Evolutionary conservation across 129 eudicot species (phyloP).

Genomic region (Flaveria bidentis): DNA sequence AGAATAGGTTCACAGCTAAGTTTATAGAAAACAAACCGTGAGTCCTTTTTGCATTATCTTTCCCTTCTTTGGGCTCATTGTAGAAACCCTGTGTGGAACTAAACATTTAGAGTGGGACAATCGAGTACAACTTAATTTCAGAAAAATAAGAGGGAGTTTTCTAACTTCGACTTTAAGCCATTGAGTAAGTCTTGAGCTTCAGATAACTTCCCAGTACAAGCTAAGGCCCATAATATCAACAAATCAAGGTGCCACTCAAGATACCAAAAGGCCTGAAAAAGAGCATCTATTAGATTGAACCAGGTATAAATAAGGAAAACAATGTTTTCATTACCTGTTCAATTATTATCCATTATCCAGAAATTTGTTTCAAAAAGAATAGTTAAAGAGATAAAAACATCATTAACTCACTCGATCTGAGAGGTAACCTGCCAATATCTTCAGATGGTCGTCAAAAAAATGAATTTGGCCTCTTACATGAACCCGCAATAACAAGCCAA

Average conservation of each 20-base stretch:
- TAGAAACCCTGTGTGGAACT: slow-evolving; percentile 51
- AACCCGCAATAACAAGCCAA: slow-evolving; percentile 71
- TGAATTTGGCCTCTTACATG: slow-evolving; percentile 61
- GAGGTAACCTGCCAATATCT: slow-evolving; percentile 55
- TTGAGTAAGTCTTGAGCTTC: slow-evolving; percentile 68
- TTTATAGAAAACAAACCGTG: slow-evolving; percentile 46
- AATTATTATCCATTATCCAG: not conserved
- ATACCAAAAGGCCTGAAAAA: slow-evolving; percentile 66
- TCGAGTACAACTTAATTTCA: not conserved
- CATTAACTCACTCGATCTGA: slow-evolving; percentile 64
- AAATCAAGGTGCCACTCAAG: slow-evolving; percentile 97
- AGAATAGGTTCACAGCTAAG: not conserved
- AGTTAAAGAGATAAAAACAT: slow-evolving; percentile 9
- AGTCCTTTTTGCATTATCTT: slow-evolving; percentile 64
- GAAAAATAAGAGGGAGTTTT: not conserved
- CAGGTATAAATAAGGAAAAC: not conserved
- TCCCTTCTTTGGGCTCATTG: slow-evolving; percentile 64
- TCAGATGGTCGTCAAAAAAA: slow-evolving; percentile 60
- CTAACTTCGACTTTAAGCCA: slow-evolving; percentile 67
- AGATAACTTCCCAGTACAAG: slow-evolving; percentile 45
- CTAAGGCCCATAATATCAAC: slow-evolving; percentile 77
- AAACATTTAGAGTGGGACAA: slow-evolving; percentile 8
- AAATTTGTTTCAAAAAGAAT: not conserved
- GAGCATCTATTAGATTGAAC: not conserved
- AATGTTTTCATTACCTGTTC: not conserved